Evolutionary conservation across 768 basidiomycete species (phyloP).

Genomic region (Tricholoma furcatifolium): DNA sequence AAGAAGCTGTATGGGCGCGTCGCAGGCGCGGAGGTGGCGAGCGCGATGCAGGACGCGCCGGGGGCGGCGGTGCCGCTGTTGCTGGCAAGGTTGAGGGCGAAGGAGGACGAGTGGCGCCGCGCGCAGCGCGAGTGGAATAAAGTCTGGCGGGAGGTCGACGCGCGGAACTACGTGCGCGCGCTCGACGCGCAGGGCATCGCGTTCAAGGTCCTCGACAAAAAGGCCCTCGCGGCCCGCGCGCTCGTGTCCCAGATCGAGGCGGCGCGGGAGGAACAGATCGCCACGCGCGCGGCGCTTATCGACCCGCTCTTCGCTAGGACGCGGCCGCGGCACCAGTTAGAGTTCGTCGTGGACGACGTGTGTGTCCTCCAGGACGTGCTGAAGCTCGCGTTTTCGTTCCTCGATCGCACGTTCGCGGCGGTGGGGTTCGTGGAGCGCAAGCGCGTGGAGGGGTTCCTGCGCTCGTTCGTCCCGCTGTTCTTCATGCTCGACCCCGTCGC

Average conservation of each 20-base stretch:
- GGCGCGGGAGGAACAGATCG: constrained; percentile 78
- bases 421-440: constrained; percentile 70
- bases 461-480: constrained; percentile 74
- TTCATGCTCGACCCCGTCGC: constrained; percentile 70
- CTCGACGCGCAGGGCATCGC: constrained; percentile 91
- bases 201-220: constrained; percentile 92
- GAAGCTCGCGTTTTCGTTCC: constrained; percentile 85
- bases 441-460: constrained; percentile 78
- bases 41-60: constrained; percentile 92
- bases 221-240: constrained; percentile 68
- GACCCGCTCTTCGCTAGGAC: constrained; percentile 60
- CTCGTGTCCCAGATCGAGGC: constrained; percentile 86
- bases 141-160: constrained; percentile 96
- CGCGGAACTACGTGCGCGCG: constrained; percentile 91
- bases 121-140: constrained; percentile 99
- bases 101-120: constrained; percentile 98
- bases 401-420: constrained; percentile 85
- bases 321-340: constrained; percentile 74
- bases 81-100: constrained; percentile 84
- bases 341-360: constrained; percentile 72
- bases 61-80: constrained; percentile 88
- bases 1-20: constrained; percentile 97
- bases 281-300: constrained; percentile 62
- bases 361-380: constrained; percentile 81
- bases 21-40: constrained; percentile 75